Conservation (phyloP, 768 basidiomycete genomes). For the Tricholoma bakamatsutake region DNA sequence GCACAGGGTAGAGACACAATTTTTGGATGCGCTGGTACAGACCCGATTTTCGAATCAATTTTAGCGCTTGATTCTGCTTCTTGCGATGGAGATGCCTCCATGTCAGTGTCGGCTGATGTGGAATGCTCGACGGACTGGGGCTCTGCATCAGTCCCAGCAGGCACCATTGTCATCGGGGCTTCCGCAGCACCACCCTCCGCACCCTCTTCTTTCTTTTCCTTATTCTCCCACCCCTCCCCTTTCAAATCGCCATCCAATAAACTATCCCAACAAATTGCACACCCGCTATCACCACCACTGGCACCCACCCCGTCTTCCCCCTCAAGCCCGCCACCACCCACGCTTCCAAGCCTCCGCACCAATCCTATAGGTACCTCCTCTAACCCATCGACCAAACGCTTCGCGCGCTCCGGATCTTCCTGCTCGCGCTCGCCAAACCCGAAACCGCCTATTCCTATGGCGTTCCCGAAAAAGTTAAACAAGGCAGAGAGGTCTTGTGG, state of each 20-base stretch:
- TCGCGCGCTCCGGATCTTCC: constrained; percentile 67
- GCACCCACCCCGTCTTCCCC: constrained; percentile 23
- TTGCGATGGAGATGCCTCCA: not conserved
- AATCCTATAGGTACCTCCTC: constrained; percentile 65
- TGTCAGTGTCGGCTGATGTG: not conserved
- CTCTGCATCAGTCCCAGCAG: constrained; percentile 2
- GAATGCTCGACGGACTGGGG: constrained; percentile 6
- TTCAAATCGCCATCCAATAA: constrained; percentile 45
- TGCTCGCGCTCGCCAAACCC: constrained; percentile 27
- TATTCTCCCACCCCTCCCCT: constrained; percentile 17
- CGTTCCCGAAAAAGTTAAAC: constrained; percentile 15
- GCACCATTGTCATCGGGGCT: constrained; percentile 1
- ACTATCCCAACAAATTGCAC: constrained; percentile 75
- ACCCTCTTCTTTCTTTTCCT: constrained; percentile 13
- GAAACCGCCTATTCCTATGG: constrained; percentile 17
- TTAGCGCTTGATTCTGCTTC: constrained; percentile 1
- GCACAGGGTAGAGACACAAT: constrained; percentile 74
- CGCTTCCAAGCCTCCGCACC: constrained; percentile 56
- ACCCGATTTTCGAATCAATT: constrained; percentile 12
- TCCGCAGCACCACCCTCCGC: constrained; percentile 5
- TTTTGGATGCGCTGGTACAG: constrained; percentile 23
- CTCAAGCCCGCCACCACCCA: constrained; percentile 28
- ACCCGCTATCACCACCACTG: constrained; percentile 38
- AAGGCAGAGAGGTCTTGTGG: constrained; percentile 12
- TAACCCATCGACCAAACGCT: constrained; percentile 53